phyloP scores from a whole-genome alignment of 345 rosid genomes.

The Pseudoturritis turrita region DNA sequence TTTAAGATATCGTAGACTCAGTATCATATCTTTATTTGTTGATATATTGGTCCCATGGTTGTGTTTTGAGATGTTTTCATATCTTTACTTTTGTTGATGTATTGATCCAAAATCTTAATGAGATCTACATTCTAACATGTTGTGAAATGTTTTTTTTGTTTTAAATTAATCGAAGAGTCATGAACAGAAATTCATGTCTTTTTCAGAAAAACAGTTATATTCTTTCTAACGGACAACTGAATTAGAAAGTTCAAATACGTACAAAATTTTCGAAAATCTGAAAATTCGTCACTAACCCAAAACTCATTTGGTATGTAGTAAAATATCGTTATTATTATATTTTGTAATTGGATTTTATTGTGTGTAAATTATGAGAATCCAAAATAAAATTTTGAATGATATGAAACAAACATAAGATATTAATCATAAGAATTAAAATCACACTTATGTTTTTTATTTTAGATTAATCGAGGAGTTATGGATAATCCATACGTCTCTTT shows the following conservation, averaged over 20 bases:
- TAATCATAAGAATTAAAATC: not conserved
- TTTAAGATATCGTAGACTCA: not conserved
- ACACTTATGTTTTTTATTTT: too few species aligned
- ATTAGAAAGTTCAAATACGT: too few species aligned
- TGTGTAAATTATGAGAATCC: not conserved
- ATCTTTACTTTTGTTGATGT: not conserved
- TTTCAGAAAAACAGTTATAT: too few species aligned
- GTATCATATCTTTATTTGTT: not conserved
- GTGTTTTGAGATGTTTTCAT: too few species aligned
- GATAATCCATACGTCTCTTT: too few species aligned
- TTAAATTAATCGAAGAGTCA: not conserved
- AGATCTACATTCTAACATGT: not conserved
- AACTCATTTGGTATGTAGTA: too few species aligned
- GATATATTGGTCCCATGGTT: not conserved
- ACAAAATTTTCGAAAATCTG: too few species aligned
- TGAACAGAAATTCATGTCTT: too few species aligned
- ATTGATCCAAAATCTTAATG: not conserved
- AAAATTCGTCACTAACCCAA: too few species aligned
- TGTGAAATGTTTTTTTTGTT: not conserved
- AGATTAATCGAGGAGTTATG: too few species aligned
- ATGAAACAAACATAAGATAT: not conserved
- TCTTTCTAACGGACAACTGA: too few species aligned
- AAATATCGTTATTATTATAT: not conserved
- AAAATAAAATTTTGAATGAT: not conserved
- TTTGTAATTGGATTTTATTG: not conserved